phyloP scores from a whole-genome alignment of 1,284 basidiomycete genomes.

The Ustilago shanxiensis region DNA sequence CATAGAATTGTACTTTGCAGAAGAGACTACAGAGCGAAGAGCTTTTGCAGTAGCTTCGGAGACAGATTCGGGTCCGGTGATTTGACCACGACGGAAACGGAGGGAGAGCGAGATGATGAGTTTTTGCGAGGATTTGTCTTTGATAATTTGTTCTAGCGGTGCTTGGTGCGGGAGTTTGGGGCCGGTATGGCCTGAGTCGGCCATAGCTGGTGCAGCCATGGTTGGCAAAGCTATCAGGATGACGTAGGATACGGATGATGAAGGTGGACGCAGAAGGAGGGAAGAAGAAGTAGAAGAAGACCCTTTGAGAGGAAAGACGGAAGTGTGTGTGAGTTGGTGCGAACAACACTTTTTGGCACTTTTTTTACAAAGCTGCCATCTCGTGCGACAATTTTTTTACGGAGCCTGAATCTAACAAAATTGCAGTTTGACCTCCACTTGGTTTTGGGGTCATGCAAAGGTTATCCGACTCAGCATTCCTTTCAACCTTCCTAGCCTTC shows the following conservation, averaged over 20 bases:
- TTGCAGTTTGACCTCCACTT: constrained; percentile 21
- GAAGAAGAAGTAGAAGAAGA: not conserved
- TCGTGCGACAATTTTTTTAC: constrained; percentile 21
- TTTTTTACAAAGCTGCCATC: constrained; percentile 12
- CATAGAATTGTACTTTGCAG: constrained; percentile 86
- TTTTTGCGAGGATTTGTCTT: constrained; percentile 50
- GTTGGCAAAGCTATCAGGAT: not conserved
- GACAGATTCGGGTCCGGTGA: constrained; percentile 71
- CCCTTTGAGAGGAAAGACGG: not conserved
- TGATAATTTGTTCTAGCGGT: constrained; percentile 45
- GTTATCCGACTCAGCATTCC: constrained; percentile 3
- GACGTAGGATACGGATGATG: not conserved
- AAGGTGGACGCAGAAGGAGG: not conserved
- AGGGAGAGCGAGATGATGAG: constrained; percentile 55
- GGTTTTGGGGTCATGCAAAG: constrained; percentile 3
- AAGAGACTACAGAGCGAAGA: constrained; percentile 87
- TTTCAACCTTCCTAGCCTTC: not conserved
- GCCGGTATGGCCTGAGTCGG: not conserved
- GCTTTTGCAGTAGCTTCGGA: constrained; percentile 90
- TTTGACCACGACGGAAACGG: constrained; percentile 51
- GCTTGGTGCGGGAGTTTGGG: constrained; percentile 33
- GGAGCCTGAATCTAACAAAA: not conserved
- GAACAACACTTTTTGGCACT: constrained; percentile 7
- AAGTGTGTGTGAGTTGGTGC: not conserved
- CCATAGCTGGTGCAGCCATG: constrained; percentile 1